Conservation (phyloP, 2,329 filamentous ascomycete species). For the Scleromitrula shiraiana region DNA sequence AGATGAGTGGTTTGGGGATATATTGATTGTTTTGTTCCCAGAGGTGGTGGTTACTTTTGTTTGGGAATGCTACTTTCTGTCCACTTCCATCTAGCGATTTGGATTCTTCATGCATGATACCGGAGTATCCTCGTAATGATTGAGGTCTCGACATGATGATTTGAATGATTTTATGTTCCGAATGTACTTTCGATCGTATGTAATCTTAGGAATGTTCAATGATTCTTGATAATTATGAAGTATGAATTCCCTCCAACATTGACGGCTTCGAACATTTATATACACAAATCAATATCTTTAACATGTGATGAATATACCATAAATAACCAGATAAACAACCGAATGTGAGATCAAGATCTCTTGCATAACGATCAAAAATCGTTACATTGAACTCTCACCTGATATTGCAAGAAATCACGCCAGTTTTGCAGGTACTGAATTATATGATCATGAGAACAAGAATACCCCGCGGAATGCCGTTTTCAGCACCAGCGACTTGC, state of each 20-base stretch:
- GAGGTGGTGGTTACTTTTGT: constrained; percentile 16
- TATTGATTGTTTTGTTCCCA: constrained; percentile 15
- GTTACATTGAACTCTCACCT: too few species aligned
- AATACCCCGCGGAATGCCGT: neutral
- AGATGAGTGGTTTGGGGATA: constrained; percentile 12
- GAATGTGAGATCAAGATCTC: too few species aligned
- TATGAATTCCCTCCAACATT: too few species aligned
- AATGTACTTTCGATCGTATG: neutral
- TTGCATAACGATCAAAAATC: too few species aligned
- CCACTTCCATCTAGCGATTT: constrained; percentile 13
- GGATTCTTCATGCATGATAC: constrained; percentile 3
- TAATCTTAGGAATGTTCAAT: neutral
- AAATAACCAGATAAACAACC: too few species aligned
- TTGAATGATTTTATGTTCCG: neutral
- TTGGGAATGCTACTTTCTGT: constrained; percentile 12
- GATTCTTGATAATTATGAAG: too few species aligned
- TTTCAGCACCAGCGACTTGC: neutral
- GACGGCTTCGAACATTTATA: neutral
- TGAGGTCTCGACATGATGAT: neutral
- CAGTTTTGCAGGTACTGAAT: neutral
- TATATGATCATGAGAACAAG: neutral
- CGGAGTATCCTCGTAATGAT: constrained; percentile 2
- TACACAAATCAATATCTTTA: too few species aligned
- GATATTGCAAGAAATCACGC: neutral
- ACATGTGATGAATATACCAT: too few species aligned